Percentiles rank a stretch among this genome's conserved stretches.
Evolutionary conservation across 164 flowering plant species (phyloP).

Genomic region (Vitis amurensis): DNA sequence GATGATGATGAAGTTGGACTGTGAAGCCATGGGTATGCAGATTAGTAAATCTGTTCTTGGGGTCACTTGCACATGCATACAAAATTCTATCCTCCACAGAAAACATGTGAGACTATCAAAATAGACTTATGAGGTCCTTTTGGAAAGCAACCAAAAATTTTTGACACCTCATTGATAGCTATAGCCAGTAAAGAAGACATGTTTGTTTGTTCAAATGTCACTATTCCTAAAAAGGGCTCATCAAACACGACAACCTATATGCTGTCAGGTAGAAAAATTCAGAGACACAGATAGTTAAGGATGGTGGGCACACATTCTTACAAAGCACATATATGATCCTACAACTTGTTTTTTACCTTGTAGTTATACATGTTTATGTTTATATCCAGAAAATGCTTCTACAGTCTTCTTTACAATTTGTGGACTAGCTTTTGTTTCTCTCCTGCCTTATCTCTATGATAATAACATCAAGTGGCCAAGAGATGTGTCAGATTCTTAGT

Average conservation of each 20-base stretch:
- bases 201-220: constrained; percentile 30
- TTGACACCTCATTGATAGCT: constrained; percentile 29
- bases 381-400: no score
- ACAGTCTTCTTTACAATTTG: constrained; percentile 3
- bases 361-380: no score
- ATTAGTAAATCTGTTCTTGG: no score
- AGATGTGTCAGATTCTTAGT: constrained; percentile 20
- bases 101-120: constrained; percentile 10
- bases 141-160: neutral
- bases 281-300: neutral
- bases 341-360: no score
- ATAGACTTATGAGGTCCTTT: neutral
- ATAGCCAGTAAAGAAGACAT: constrained; percentile 23
- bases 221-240: constrained; percentile 24
- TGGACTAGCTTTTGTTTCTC: constrained; percentile 26
- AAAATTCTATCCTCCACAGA: neutral
- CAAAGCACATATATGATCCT: neutral
- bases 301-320: neutral
- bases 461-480: neutral
- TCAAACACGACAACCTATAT: constrained; percentile 15
- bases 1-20: no score
- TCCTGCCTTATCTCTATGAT: constrained; percentile 22
- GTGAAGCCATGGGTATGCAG: neutral
- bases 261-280: neutral
- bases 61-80: no score